Base-by-base conservation (phyloP, 176 grass and related monocot species). In the maize (Zea mays) region DNA sequence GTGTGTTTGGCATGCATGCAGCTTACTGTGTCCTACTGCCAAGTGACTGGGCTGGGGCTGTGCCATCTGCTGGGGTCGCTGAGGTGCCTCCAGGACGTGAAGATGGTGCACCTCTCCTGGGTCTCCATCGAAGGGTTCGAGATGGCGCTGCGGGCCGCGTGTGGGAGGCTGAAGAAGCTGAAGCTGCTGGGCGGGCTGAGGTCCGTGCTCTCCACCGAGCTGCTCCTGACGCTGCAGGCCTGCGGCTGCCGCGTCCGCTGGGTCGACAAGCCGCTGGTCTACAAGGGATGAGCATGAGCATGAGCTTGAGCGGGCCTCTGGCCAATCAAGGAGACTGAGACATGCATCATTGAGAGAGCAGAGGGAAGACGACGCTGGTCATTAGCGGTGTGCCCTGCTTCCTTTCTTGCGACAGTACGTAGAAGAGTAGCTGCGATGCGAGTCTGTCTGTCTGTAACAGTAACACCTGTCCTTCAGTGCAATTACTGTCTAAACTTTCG, bases 1-100 rank as follows among this genome's bases (percentile, higher is more conserved):
- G n/a, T n/a, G n/a, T n/a, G n/a, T n/a, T n/a, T n/a, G n/a, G n/a
- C n/a, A n/a, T 61, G 27, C 27, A 27, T 89, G 81, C 78, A 95
- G 89, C 82, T 91, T 42, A 90, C 82, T 21, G 89, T 95, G 84
- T 91, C 92, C 17, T 91, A 95, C 74, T 89, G 92, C 70, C 73
- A 85, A 45, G 78, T 95, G 50, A 91, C 92, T 21, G 89, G 86
- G 21, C 35, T 87, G 81, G 89, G 92, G 10, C 62, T 95, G 21
- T 87, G 86, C 81, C 81, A 83, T 52, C 69, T 95, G 41, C 78
- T 95, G 44, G 82, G 84, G 72, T 82, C 84, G 36, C 60, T 95
- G 55, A 80, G 84, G 83, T 91, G 89, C 78, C 84, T 95, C 14
- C 89, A 95, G 72, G 92, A 95, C 10, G 69, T 91, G 17, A 91